Evolutionary conservation across 148 eudicot species (phyloP), one percentile per base, ranked within the genome.

Genomic region (Rhododendron mucronatum): DNA sequence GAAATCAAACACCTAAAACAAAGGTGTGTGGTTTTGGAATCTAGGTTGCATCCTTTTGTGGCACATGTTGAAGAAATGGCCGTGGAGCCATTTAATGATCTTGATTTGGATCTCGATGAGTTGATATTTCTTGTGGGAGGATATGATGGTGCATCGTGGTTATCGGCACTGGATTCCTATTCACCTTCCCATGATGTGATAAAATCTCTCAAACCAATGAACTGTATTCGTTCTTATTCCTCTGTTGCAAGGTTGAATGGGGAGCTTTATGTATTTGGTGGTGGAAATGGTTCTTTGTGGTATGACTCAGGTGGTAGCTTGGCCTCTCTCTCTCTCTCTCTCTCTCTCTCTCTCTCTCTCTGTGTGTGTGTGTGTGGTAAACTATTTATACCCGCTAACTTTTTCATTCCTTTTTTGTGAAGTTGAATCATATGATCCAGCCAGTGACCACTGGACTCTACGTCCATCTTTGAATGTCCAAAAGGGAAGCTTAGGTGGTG

Each of bases 401-500:
- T 82, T 73, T 45, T 7, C 41, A 7, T 8, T 71, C 84, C 85
- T 61, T 76, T 88, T 84, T 51, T 88, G 82, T 95, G 91, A 82
- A 95, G 98, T 91, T 91, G 98, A 95, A 90, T 87, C 92, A 28
- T 95, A 93, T 88, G 86, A 91, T 83, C 88, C 91, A 71, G 82
- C 85, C 78, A 90, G 84, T 26, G 76, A 95, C 83, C 88, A 89
- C 33, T 95, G 98, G 98, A 89, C 89, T 67, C 81, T 87, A 26
- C 91, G 89, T 53, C 94, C 97, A 44, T 87, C 93, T 83, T 77
- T 95, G 89, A 91, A 87, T 26, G 77, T 20, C 75, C 81, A 83
- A 82, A 95, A 90, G 82, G 97, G 98, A 76, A 92, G 93, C 89
- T 90, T 95, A 87, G 97, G 93, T 85, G 94, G 93, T 78, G 91